Evolutionary conservation across 352 stramenopile genomes (phyloP), one percentile per base, ranked within the genome.

Genomic region (Phytopythium litorale): DNA sequence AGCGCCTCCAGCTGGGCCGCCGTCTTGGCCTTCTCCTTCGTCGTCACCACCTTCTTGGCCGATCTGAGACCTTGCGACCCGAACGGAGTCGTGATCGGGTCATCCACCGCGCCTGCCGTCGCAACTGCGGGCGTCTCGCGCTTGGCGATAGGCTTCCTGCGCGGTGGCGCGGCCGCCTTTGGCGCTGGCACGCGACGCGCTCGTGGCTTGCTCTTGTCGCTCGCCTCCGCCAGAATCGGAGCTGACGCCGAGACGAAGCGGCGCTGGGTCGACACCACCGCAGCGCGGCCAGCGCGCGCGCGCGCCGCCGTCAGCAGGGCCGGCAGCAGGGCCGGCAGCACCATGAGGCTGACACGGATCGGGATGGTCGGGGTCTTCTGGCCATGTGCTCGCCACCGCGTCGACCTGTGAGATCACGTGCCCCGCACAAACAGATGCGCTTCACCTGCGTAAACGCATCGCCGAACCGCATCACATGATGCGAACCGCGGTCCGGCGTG

Each of bases 1-100:
- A 89, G 60, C 30, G 66, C 62, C 23, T 86, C 67, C 7, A 92
- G 32, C 56, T 89, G 70, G 38, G 49, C 15, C 37, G 42, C 45
- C 19, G 59, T 59, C 49, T 64, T 64, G 23, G 30, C 33, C 40
- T 59, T 64, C 16, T 59, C 49, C 58, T 52, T 64, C 12, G 35
- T 50, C 25, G 58, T 51, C 25, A 38, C 25, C 48, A 6, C 2
- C 35, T 59, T 59, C 51, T 43, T 57, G 16, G 30, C 3, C 0
- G 28, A 7, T 13, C 30, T 7, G 33, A 12, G 16, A 7, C 12
- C 48, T 15, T 32, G 48, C 33, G 23, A 23, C 0, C 21, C 19
- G 9, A 23, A n/a, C 5, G n/a, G 4, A 8, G 7, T 11, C 1
- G 21, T n/a, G 11, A 23, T 9, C 13, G 46, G 7, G 4, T 52